Evolutionary conservation across 2,329 filamentous ascomycete genomes (phyloP).

Genomic region (Aspergillus fumigatus): DNA sequence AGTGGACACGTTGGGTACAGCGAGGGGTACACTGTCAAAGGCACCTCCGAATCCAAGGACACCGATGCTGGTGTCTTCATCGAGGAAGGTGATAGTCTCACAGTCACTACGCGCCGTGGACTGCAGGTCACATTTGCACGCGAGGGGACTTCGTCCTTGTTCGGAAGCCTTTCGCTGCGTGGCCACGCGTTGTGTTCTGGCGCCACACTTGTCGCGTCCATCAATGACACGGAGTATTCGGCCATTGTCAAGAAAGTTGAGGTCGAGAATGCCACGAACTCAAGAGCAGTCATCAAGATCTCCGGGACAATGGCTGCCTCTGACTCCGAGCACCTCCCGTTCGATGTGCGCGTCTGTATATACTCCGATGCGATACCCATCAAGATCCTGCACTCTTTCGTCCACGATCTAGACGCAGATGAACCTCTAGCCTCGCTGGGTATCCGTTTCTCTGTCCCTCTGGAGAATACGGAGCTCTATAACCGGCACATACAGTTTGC

Average conservation of each 20-base stretch:
- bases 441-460: slow-evolving; percentile 39
- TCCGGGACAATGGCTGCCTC: too few species aligned
- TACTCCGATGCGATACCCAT: too few species aligned
- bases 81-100: background rate
- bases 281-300: too few species aligned
- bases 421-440: slow-evolving; percentile 24
- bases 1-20: background rate
- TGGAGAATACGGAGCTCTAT: slow-evolving; percentile 50
- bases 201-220: too few species aligned
- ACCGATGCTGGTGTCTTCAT: background rate
- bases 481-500: slow-evolving; percentile 57
- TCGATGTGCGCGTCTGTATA: too few species aligned
- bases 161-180: too few species aligned
- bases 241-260: too few species aligned
- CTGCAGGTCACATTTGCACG: background rate
- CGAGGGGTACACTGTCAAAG: background rate
- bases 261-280: too few species aligned
- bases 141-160: background rate
- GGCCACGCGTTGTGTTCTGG: too few species aligned
- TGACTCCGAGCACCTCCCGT: too few species aligned
- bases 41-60: background rate
- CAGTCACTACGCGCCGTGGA: background rate
- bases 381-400: too few species aligned
- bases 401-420: background rate
- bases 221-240: too few species aligned